Base-by-base conservation (phyloP, 306 rosid genomes). In the Psophocarpus tetragonolobus region DNA sequence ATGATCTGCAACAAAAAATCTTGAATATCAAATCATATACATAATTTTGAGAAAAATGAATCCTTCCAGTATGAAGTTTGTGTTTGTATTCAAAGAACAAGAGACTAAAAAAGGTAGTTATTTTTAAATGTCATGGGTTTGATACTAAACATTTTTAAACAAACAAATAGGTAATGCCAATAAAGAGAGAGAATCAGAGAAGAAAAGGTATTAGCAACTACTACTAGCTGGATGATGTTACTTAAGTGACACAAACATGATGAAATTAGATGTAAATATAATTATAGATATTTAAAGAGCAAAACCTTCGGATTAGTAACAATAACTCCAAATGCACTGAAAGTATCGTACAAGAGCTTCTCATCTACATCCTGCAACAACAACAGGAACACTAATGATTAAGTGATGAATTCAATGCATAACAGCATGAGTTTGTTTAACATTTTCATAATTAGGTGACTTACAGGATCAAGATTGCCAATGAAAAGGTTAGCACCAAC, bases 311-410 rank as follows among this genome's bases (percentile, higher is more conserved):
- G 99, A 82, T 96, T 92, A 30, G 99, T 87, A 75, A 92, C 99
- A 81, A 96, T 96, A 82, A 91, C 98, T 74, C 98, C 98, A 86
- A 96, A 96, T 68, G 98, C 99, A 90, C 99, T 96, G 89, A 96
- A 96, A 35, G 98, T 96, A 78, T 96, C 99, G 15, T 92, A 90
- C 60, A 92, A 87, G 75, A 92, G 99, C 87, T 92, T 96, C 87
- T 96, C 99, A 78, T 96, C 99, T 20, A 96, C 97, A 87, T 95
- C 99, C 99, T 95, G 89, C 86, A 74, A 78, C 62, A 68, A 73
- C 54, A 74, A 54, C 65, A 54, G 53, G 66, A 61, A 29, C 69
- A 60, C 33, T 30, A 38, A 72, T 44, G 80, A 57, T 17, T 57
- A 67, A 5, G 77, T 74, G 24, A 41, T 41, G 41, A 82, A 9